A percentile compares a stretch with the other conserved stretches of the same genome.
phyloP scores from a whole-genome alignment of 176 grass and related monocot species.

The Tillandsia fasciculata region DNA sequence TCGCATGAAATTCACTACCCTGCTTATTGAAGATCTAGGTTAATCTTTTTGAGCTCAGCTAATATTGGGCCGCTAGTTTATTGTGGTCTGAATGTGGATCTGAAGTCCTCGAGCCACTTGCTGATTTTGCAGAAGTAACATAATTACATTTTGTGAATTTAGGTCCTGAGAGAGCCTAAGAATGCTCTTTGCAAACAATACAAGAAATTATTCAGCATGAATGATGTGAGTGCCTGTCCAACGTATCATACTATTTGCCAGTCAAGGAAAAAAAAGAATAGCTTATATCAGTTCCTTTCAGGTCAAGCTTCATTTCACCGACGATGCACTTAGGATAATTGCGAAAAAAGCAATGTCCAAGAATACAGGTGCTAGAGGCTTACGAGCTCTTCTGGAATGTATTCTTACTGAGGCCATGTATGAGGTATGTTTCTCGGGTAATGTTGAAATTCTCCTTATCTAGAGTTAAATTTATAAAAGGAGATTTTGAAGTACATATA shows the following conservation, averaged over 20 bases:
- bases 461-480: constrained; percentile 4
- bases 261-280: constrained; percentile 1
- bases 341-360: constrained; percentile 83
- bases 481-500: neutral
- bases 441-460: neutral
- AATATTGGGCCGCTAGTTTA: neutral
- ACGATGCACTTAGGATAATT: constrained; percentile 75
- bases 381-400: constrained; percentile 91
- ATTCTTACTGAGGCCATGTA: constrained; percentile 98
- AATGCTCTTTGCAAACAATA: constrained; percentile 95
- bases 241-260: neutral
- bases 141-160: constrained; percentile 20
- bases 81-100: neutral
- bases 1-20: too few relatives aligned
- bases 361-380: constrained; percentile 84
- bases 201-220: constrained; percentile 96
- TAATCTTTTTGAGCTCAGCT: too few relatives aligned
- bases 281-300: constrained; percentile 31
- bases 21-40: too few relatives aligned
- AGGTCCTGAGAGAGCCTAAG: constrained; percentile 86
- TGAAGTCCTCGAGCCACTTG: constrained; percentile 4
- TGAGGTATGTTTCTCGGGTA: constrained; percentile 46
- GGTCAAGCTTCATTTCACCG: constrained; percentile 93
- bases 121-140: constrained; percentile 15
- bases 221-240: constrained; percentile 53